Evolutionary conservation across 108 stramenopile species (phyloP), one percentile per base, ranked within the genome.

Genomic region (Cylindrotheca fusiformis): DNA sequence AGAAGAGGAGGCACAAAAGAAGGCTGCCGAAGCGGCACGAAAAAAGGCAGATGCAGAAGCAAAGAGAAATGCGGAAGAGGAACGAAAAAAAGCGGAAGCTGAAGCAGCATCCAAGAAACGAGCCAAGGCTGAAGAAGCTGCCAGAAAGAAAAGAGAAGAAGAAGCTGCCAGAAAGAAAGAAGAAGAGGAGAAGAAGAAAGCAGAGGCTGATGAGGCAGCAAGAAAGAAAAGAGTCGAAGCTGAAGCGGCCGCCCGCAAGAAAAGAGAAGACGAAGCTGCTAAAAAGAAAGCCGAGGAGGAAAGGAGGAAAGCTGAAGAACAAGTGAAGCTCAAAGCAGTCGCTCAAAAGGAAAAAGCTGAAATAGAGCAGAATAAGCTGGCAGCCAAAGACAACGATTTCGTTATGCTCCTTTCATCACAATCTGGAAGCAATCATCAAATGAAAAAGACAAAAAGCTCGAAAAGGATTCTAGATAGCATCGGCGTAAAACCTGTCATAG

Each of bases 401-500:
- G 10, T 41, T 14, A 41, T 41, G 36, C 36, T 41, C 36, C 10
- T 41, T 6, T 41, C 36, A 14, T 10, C 36, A 6, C 36, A 41
- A 41, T 41, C 36, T 41, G 36, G 36, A 10, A 10, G 10, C 10
- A 41, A 41, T 41, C 36, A 14, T 10, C 36, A 41, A 41, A 10
- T 41, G 36, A 41, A 41, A 6, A 14, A 41, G 6, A 10, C 10
- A 6, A 41, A 41, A 41, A 14, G 10, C 14, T 10, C 10, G 10
- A 41, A 41, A 14, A 6, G 14, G 14, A 53, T 63, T 5, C 23
- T 63, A 28, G 48, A 53, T n/a, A 26, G 17, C 3, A 63, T 28
- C 25, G 63, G 52, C 1, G 52, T 63, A 18, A 32, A 51, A 24
- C 23, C 52, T 33, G 55, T 62, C 4, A 45, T 66, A 24, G 70